phyloP scores from a whole-genome alignment of 192 early-diverging fungal species.

The Neocallimastix lanati region DNA sequence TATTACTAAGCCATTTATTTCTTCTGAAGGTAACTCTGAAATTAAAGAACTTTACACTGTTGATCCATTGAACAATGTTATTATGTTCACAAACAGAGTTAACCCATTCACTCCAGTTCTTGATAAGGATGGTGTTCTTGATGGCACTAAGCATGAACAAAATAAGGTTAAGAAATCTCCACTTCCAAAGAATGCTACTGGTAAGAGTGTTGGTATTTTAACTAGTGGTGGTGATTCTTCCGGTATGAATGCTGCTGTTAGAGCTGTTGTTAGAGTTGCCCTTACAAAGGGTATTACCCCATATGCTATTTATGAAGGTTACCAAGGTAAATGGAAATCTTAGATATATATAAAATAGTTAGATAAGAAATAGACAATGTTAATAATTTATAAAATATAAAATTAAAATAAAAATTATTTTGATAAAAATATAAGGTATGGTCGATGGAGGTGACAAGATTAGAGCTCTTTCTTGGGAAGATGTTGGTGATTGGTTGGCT shows the following conservation, averaged over 20 bases:
- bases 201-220: slow-evolving; percentile 70
- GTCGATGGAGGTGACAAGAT: slow-evolving; percentile 85
- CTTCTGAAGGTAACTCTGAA: not conserved
- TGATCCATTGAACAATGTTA: slow-evolving; percentile 67
- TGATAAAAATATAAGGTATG: slow-evolving; percentile 55
- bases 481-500: slow-evolving; percentile 71
- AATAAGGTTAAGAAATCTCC: slow-evolving; percentile 4
- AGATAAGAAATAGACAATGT: too few relatives aligned
- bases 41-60: slow-evolving; percentile 22
- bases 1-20: not conserved
- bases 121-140: not conserved
- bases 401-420: too few relatives aligned
- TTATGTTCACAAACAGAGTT: slow-evolving; percentile 48
- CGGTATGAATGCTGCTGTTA: slow-evolving; percentile 93
- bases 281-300: slow-evolving; percentile 68
- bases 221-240: slow-evolving; percentile 89
- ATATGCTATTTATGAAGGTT: slow-evolving; percentile 87
- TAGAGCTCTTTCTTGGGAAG: slow-evolving; percentile 64
- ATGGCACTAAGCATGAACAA: not conserved
- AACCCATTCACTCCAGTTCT: slow-evolving; percentile 24
- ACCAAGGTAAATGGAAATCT: slow-evolving; percentile 36
- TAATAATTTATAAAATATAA: too few relatives aligned
- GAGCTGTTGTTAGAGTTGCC: slow-evolving; percentile 73
- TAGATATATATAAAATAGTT: too few relatives aligned
- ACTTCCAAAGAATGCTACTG: not conserved